A percentile compares a stretch with the other conserved stretches of the same genome.
These are phyloP conservation scores for Agrocybe chaxingu DNA, from an alignment of 768 basidiomycete species.

Conservation along the genomic window DNA sequence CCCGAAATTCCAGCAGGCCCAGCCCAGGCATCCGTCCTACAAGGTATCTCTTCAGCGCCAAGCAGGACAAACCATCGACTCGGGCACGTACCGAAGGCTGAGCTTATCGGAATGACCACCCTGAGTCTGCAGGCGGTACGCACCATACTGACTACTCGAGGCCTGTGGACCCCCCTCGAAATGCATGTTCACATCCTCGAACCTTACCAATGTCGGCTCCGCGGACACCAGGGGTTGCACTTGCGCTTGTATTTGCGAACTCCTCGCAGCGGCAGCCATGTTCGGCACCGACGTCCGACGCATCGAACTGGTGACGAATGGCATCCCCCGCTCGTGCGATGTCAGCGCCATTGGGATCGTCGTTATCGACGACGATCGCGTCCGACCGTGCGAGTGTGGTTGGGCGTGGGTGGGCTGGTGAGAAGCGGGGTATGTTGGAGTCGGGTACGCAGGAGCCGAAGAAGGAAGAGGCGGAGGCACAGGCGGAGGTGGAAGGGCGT, in stretches of 20 bases:
- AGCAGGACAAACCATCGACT: not conserved
- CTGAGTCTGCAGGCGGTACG: not conserved
- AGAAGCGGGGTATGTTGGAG: not conserved
- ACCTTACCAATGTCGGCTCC: not conserved
- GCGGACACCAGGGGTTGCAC: not conserved
- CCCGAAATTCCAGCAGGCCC: no score
- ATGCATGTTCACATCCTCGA: constrained; percentile 10
- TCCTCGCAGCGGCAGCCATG: not conserved
- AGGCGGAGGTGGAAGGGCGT: not conserved
- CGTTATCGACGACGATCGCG: not conserved
- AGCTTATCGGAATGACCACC: no score
- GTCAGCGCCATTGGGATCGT: not conserved
- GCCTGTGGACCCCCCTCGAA: not conserved
- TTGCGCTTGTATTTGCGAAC: not conserved
- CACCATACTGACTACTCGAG: not conserved
- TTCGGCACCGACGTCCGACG: constrained; percentile 15
- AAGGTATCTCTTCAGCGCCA: no score
- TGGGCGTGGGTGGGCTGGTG: no score
- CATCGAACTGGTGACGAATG: constrained; percentile 15
- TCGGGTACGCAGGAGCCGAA: not conserved
- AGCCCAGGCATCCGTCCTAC: no score
- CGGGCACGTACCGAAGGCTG: no score
- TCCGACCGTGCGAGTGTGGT: not conserved
- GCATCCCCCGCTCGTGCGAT: constrained; percentile 2
- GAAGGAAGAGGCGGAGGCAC: not conserved